Evolutionary conservation across 768 basidiomycete species (phyloP).

Genomic region (Suillus americanus): DNA sequence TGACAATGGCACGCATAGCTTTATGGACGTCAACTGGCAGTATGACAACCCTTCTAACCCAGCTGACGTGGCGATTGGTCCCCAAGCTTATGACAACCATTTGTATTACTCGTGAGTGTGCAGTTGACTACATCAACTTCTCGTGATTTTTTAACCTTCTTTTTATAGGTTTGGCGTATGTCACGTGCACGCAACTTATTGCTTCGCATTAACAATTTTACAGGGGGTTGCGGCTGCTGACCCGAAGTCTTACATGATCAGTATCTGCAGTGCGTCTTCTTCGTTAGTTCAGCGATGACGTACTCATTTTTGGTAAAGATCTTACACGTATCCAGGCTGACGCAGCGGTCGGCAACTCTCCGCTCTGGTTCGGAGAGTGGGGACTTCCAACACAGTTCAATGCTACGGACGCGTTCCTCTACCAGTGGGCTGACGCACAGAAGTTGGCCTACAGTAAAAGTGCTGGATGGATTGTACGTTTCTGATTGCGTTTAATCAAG

Average conservation of each 20-base stretch:
- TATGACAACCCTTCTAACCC: constrained; percentile 68
- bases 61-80: constrained; percentile 63
- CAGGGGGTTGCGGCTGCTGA: constrained; percentile 73
- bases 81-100: constrained; percentile 78
- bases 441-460: too few species aligned
- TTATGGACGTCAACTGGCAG: constrained; percentile 85
- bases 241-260: constrained; percentile 60
- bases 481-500: neutral
- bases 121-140: neutral
- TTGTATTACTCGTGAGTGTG: constrained; percentile 66
- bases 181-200: neutral
- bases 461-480: constrained; percentile 66
- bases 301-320: constrained; percentile 38
- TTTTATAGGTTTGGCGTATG: constrained; percentile 57
- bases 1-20: constrained; percentile 39
- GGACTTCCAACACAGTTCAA: too few species aligned
- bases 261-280: constrained; percentile 62
- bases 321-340: constrained; percentile 54
- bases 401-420: too few species aligned
- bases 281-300: neutral
- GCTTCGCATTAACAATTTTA: neutral
- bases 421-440: too few species aligned
- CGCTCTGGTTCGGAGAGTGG: too few species aligned
- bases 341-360: constrained; percentile 42
- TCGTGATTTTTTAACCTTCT: constrained; percentile 3